These are phyloP conservation scores for Pestalotiopsis sp. DNA, from an alignment of 2,329 filamentous ascomycete genomes.

Conservation along the genomic window DNA sequence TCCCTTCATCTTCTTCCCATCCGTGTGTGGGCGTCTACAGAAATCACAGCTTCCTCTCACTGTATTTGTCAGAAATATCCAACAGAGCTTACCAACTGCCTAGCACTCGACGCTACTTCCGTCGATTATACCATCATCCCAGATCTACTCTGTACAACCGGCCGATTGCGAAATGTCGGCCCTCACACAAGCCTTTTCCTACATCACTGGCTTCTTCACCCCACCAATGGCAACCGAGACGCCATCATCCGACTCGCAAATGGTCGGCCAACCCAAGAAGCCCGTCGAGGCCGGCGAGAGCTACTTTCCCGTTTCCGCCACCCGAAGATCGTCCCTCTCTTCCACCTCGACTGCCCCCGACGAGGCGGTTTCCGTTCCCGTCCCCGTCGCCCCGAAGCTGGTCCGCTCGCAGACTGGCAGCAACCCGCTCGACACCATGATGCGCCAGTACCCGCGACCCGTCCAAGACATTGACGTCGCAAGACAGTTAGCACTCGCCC, in stretches of 20 bases:
- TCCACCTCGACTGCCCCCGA: slow-evolving; percentile 19
- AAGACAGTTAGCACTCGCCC: slow-evolving; percentile 30
- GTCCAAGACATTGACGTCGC: slow-evolving; percentile 30
- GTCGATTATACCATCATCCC: not conserved
- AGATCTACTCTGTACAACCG: not conserved
- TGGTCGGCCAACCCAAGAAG: not conserved
- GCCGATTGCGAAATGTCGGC: slow-evolving; percentile 10
- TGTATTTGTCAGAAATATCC: too few relatives aligned
- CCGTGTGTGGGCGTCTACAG: not conserved
- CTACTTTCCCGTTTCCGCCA: slow-evolving; percentile 16
- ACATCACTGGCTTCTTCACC: slow-evolving; percentile 12
- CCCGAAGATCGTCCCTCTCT: slow-evolving; percentile 13
- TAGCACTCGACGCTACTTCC: too few relatives aligned
- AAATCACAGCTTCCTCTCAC: too few relatives aligned
- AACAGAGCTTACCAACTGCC: too few relatives aligned
- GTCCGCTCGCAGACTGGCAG: slow-evolving; percentile 9
- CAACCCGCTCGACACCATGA: slow-evolving; percentile 31
- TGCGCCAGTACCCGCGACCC: slow-evolving; percentile 26
- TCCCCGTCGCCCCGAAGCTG: slow-evolving; percentile 4
- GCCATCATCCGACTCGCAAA: not conserved
- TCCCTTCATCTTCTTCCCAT: not conserved
- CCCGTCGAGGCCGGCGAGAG: slow-evolving; percentile 13
- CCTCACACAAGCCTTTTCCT: slow-evolving; percentile 14
- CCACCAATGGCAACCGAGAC: not conserved
- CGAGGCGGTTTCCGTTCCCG: slow-evolving; percentile 24